These are phyloP conservation scores for Globisporangium solare DNA, from an alignment of 352 stramenopile species.

Conservation along the genomic window DNA sequence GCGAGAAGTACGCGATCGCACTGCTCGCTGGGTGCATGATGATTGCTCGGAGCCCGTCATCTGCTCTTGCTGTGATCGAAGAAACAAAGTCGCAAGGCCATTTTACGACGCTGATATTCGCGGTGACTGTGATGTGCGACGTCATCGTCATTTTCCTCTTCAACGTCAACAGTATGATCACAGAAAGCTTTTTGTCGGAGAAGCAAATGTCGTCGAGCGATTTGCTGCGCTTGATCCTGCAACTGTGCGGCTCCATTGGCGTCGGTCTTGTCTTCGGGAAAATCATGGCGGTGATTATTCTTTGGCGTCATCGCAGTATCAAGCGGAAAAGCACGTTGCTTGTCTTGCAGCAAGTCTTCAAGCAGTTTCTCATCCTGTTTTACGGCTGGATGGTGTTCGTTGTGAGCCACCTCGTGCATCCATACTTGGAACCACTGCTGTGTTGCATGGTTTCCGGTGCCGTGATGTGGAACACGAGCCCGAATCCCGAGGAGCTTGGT, in stretches of 20 bases:
- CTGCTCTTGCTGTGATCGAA: slow-evolving; percentile 62
- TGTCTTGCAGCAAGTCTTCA: slow-evolving; percentile 34
- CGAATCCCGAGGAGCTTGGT: slow-evolving; percentile 48
- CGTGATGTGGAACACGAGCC: slow-evolving; percentile 59
- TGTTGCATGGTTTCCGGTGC: slow-evolving; percentile 67
- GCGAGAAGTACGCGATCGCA: slow-evolving; percentile 56
- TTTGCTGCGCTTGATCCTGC: slow-evolving; percentile 22
- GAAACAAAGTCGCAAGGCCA: slow-evolving; percentile 57
- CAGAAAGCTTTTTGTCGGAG: slow-evolving; percentile 52
- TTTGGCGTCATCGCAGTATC: slow-evolving; percentile 43
- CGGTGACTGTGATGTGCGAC: slow-evolving; percentile 68
- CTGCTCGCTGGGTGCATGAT: slow-evolving; percentile 66
- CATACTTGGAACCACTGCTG: slow-evolving; percentile 60
- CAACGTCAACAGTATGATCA: slow-evolving; percentile 72
- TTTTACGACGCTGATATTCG: slow-evolving; percentile 67
- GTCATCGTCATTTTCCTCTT: slow-evolving; percentile 68
- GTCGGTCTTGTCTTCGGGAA: slow-evolving; percentile 49
- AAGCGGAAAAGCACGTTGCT: slow-evolving; percentile 47
- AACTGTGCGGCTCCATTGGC: slow-evolving; percentile 46
- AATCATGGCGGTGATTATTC: slow-evolving; percentile 46
- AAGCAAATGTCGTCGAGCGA: slow-evolving; percentile 38
- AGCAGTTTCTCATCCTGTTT: slow-evolving; percentile 56
- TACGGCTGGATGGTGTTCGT: slow-evolving; percentile 60
- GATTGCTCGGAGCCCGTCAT: slow-evolving; percentile 63
- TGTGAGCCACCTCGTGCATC: slow-evolving; percentile 50